Conservation (phyloP, 2,329 filamentous ascomycete species). For the Pestalotiopsis sp. region DNA sequence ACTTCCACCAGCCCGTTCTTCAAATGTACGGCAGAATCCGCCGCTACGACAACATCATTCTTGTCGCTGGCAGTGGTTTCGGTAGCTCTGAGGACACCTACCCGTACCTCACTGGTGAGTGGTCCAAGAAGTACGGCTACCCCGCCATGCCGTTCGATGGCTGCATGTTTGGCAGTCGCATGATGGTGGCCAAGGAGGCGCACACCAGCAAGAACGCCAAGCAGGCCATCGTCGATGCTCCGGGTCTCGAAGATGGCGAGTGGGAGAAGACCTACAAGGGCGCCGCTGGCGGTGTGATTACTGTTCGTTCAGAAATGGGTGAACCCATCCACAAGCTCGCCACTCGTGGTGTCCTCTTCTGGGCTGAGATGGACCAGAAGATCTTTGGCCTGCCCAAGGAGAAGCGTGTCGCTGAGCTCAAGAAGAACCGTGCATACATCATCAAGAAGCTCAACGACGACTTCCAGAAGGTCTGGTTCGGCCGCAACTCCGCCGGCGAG, state of each 20-base stretch:
- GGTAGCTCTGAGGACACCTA: slow-evolving; percentile 89
- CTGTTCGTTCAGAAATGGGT: slow-evolving; percentile 97
- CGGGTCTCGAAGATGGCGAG: slow-evolving; percentile 77
- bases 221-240: slow-evolving; percentile 85
- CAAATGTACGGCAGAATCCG: slow-evolving; percentile 90
- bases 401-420: slow-evolving; percentile 84
- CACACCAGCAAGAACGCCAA: slow-evolving; percentile 87
- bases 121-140: slow-evolving; percentile 86
- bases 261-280: slow-evolving; percentile 97
- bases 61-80: slow-evolving; percentile 90
- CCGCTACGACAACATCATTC: slow-evolving; percentile 81
- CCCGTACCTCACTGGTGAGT: slow-evolving; percentile 86
- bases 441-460: slow-evolving; percentile 96
- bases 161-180: slow-evolving; percentile 85
- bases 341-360: slow-evolving; percentile 93
- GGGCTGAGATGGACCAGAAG: slow-evolving; percentile 98
- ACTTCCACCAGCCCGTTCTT: slow-evolving; percentile 90
- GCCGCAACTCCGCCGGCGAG: slow-evolving; percentile 77
- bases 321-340: slow-evolving; percentile 99
- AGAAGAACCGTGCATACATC: slow-evolving; percentile 87
- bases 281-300: slow-evolving; percentile 89
- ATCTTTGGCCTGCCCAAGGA: slow-evolving; percentile 97
- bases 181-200: slow-evolving; percentile 94
- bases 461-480: slow-evolving; percentile 97
- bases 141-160: slow-evolving; percentile 95